Evolutionary conservation across 495 filamentous ascomycete genomes (phyloP), one percentile per base, ranked within the genome.

Genomic region (Monascus purpureus): DNA sequence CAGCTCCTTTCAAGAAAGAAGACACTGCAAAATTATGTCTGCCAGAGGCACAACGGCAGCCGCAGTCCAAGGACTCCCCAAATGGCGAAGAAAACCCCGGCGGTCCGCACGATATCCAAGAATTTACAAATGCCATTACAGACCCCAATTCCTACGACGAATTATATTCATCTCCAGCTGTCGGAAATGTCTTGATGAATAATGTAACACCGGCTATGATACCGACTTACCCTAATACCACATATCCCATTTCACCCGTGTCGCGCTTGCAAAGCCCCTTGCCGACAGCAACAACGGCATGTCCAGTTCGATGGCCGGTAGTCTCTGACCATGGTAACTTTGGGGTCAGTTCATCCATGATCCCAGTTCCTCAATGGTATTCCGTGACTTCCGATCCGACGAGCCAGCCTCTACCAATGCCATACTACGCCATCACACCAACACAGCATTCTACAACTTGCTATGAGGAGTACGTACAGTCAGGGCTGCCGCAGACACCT

Each of bases 311-410:
- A 35, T 51, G 32, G 27, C 14, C 27, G 2, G 13, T 7, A 8
- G 6, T 4, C 9, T 6, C 27, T 15, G 14, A 29, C 9, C 27
- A 29, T 4, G 27, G 12, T 14, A 55, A 50, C 37, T 20, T 48
- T 33, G 40, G 33, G 16, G 33, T 40, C 12, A 48, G 47, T 32
- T 36, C 39, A 1, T 13, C 35, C 8, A 6, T 49, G 15, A 14
- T n/a, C 18, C 34, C 42, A 24, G 33, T 49, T 7, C 38, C 41
- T 13, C 47, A 49, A 25, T 61, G 57, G 57, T 59, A 56, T 34
- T 32, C 43, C 4, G 43, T 59, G 39, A 40, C 55, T 20, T 43
- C 55, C 12, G 57, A 57, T 13, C 37, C 46, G 8, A 40, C 43
- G 25, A 45, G 46, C 16, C 57, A 48, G 6, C 39, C 49, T 16